Evolutionary conservation across 148 eudicot species (phyloP), one percentile per base, ranked within the genome.

Genomic region (Camellia lanceoleosa): DNA sequence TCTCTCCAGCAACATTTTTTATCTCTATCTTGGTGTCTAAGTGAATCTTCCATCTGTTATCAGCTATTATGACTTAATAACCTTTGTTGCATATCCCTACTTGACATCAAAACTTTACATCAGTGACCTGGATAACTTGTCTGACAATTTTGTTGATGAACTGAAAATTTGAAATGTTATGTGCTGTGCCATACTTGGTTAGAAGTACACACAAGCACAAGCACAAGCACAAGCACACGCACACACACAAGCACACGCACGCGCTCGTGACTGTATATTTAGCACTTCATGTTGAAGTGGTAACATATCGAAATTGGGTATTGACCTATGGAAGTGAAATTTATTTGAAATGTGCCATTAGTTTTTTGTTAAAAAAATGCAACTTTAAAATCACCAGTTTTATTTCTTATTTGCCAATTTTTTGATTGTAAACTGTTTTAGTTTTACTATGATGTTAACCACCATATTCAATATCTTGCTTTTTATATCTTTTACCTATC

Each of bases 401-500:
- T 9, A 6, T 64, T 78, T 60, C 42, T n/a, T 60, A 47, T 12
- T 71, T 68, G 41, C 18, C 55, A 41, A 16, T 43, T 68, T 49
- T 56, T 42, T 69, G 13, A 41, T 64, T 15, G 0, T 3, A 70
- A 61, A 23, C 54, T 5, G 44, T 44, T 44, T 47, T 79, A n/a
- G 30, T 59, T 60, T 46, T 30, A 30, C 38, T 56, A 68, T n/a
- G 59, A 52, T 55, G 8, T 11, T 43, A 2, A 58, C n/a, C 5
- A 58, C 20, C 7, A 41, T 62, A 10, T 68, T 59, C 20, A n/a
- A 11, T 70, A 54, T 23, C 18, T 61, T 68, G 75, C 44, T 14
- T 84, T 44, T 38, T 73, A 46, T 68, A 49, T 68, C 63, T 76
- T 54, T 63, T 73, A 46, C 20, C 42, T 58, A 5, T 77, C 88